phyloP scores from a whole-genome alignment of 495 filamentous ascomycete genomes.

The Jackrogersella multiformis region DNA sequence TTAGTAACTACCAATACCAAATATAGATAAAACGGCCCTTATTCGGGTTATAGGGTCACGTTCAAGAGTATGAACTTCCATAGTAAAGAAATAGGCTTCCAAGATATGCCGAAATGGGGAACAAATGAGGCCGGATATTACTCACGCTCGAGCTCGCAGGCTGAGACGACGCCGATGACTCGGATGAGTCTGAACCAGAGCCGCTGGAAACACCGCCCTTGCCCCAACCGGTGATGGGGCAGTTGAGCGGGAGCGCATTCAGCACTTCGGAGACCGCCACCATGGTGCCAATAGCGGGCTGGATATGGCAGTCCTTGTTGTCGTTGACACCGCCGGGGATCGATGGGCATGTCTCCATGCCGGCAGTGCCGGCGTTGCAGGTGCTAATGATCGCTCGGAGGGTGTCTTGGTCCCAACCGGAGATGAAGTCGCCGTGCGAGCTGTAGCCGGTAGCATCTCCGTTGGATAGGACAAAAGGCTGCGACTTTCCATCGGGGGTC shows the following conservation, averaged over 20 bases:
- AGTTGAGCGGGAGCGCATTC: constrained; percentile 67
- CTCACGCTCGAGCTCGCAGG: constrained; percentile 24
- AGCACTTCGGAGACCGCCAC: constrained; percentile 45
- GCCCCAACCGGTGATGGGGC: constrained; percentile 57
- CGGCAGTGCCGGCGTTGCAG: constrained; percentile 64
- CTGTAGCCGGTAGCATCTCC: constrained; percentile 66
- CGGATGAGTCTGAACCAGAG: constrained; percentile 28
- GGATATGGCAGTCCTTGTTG: constrained; percentile 58
- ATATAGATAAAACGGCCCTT: background rate
- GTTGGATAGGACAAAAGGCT: constrained; percentile 73
- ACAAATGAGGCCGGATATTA: constrained; percentile 19
- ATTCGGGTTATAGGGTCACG: background rate
- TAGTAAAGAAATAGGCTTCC: constrained; percentile 9
- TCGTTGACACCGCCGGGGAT: constrained; percentile 55
- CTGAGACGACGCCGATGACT: constrained; percentile 13
- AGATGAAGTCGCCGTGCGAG: constrained; percentile 76
- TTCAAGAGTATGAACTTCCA: background rate
- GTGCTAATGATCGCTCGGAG: constrained; percentile 69
- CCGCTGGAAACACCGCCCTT: constrained; percentile 43
- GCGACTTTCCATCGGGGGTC: constrained; percentile 62
- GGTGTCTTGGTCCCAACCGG: constrained; percentile 71
- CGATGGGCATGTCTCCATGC: constrained; percentile 65
- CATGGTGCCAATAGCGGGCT: constrained; percentile 50
- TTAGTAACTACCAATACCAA: constrained; percentile 15
- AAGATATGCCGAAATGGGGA: constrained; percentile 6